phyloP scores from a whole-genome alignment of 2,329 filamentous ascomycete genomes.

The Kalaharituber pfeilii region DNA sequence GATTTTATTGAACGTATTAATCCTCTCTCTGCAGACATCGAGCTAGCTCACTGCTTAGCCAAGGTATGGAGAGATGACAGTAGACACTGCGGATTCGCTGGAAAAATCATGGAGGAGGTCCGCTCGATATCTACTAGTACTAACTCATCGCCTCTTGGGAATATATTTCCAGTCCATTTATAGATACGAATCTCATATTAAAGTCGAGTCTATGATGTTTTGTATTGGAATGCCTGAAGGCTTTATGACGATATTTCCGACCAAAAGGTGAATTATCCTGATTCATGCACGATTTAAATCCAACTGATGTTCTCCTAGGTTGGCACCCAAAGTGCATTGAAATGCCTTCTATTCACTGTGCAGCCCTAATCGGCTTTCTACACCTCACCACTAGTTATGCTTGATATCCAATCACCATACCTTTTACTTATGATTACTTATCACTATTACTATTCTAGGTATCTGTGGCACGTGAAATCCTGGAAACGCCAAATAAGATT shows the following conservation, averaged over 20 bases:
- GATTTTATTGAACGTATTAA: slow-evolving; percentile 60
- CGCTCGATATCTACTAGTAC: slow-evolving; percentile 78
- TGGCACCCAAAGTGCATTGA: slow-evolving; percentile 68
- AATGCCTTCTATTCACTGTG: slow-evolving; percentile 91
- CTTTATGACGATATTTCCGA: slow-evolving; percentile 76
- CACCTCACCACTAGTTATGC: slow-evolving; percentile 67
- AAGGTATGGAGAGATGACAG: slow-evolving; percentile 82
- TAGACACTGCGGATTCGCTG: slow-evolving; percentile 56
- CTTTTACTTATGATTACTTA: slow-evolving; percentile 98
- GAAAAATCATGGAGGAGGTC: slow-evolving; percentile 49
- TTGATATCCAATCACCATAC: slow-evolving; percentile 93
- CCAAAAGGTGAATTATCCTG: slow-evolving; percentile 39
- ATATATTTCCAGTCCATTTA: slow-evolving; percentile 97
- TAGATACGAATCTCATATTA: slow-evolving; percentile 88
- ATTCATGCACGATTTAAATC: neutral
- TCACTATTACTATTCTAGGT: slow-evolving; percentile 98
- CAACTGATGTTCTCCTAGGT: slow-evolving; percentile 6
- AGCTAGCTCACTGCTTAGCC: slow-evolving; percentile 85
- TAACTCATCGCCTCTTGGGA: slow-evolving; percentile 72
- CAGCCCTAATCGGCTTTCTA: slow-evolving; percentile 94
- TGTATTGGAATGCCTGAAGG: slow-evolving; percentile 95
- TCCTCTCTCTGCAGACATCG: slow-evolving; percentile 49
- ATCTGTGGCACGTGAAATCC: slow-evolving; percentile 63
- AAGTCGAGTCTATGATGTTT: slow-evolving; percentile 98
- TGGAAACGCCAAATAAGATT: slow-evolving; percentile 96